These are phyloP conservation scores for Fusarium sp. DNA, from an alignment of 2,329 filamentous ascomycete genomes.

Conservation along the genomic window DNA sequence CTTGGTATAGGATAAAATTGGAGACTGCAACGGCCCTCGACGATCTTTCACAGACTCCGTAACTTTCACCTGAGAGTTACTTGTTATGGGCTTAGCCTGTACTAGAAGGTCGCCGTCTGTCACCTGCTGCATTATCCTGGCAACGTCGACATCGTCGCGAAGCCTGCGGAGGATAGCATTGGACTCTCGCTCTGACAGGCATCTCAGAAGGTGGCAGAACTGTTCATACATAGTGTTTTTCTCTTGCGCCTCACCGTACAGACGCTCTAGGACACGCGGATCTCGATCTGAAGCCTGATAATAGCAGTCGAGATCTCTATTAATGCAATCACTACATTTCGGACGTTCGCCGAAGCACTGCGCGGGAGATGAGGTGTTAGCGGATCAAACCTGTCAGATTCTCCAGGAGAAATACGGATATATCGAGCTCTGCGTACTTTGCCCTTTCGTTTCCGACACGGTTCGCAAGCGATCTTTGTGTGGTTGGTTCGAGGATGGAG, in stretches of 20 bases:
- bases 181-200: not conserved
- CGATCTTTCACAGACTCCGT: conserved; percentile 59
- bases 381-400: not conserved
- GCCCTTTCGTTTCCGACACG: not conserved
- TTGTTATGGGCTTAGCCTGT: conserved; percentile 44
- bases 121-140: not conserved
- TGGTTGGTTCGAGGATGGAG: not conserved
- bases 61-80: conserved; percentile 58
- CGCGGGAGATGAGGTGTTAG: not conserved
- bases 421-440: not conserved
- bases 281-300: not conserved
- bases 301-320: not conserved
- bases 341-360: not conserved
- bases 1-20: conserved; percentile 63
- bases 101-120: not conserved
- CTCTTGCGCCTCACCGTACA: not conserved
- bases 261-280: not conserved
- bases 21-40: conserved; percentile 54
- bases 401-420: not conserved
- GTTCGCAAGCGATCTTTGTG: not conserved
- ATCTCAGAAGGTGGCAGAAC: not conserved
- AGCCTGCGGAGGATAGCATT: not conserved
- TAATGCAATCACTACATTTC: not conserved
- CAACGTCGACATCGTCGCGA: not conserved
- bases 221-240: not conserved